Base-by-base conservation (phyloP, 2,329 filamentous ascomycete genomes). In the Tolypocladium amazonense region DNA sequence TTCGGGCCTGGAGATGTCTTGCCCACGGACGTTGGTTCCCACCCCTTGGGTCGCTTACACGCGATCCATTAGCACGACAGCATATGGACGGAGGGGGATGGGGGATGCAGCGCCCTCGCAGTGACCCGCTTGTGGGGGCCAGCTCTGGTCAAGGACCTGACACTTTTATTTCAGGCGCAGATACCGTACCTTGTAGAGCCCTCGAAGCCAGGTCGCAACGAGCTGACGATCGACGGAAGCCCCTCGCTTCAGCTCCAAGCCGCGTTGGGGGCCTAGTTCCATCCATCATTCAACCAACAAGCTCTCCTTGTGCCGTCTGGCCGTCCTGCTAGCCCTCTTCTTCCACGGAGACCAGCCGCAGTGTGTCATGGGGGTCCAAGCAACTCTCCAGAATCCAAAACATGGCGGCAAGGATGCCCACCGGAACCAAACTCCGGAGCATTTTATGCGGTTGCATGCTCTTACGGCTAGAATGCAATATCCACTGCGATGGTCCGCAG, bases 1-100 rank as follows among this genome's bases (percentile, higher is more conserved):
- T 59, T 57, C 30, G 12, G n/a, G 57, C 23, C 43, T 56, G 59
- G 54, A 4, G 4, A 11, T 59, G 53, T 59, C 58, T 56, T 47
- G 43, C 30, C 23, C 6, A 54, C 25, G 39, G 50, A 30, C 15
- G 20, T 20, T 52, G 35, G 41, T 33, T 45, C 38, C 33, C 52
- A 52, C 30, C 4, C 45, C 5, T 27, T 3, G 15, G n/a, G 47
- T 33, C 18, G 47, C 47, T 30, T 53, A 20, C 27, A 30, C 15
- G 9, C 25, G 27, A 52, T 8, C 5, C 4, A 9, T 18, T 33
- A 9, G 47, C 20, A 33, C 47, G 25, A 52, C 25, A 8, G n/a
- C n/a, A 47, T 9, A 45, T 23, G 20, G 15, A 12, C 23, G n/a
- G 43, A 7, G 43, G 15, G 23, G 9, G 9, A 25, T 23, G 7